Conservation (phyloP, 2,329 filamentous ascomycete genomes). For the Trichoderma brevicompactum region DNA sequence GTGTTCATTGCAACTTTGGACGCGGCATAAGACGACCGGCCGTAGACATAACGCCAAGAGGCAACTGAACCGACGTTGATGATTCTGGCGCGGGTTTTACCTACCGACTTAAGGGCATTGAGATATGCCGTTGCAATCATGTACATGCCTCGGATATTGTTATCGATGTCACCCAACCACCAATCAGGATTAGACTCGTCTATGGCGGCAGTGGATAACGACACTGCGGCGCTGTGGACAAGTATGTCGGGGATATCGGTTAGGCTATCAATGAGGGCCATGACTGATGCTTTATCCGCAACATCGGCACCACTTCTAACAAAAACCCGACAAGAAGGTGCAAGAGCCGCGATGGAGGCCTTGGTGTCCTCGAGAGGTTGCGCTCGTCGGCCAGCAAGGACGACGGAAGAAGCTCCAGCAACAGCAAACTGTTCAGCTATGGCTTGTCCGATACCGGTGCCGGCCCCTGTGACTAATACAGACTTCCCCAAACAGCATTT, state of each 20-base stretch:
- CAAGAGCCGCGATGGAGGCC: neutral
- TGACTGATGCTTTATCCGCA: neutral
- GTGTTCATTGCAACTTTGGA: conserved; percentile 15
- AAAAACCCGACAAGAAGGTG: neutral
- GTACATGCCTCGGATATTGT: conserved; percentile 21
- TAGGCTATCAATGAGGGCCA: conserved; percentile 3
- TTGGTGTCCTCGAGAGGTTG: neutral
- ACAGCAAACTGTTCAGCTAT: conserved; percentile 6
- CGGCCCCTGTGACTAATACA: neutral
- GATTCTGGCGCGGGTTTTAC: conserved; percentile 10
- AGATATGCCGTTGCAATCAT: neutral
- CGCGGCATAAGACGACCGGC: neutral
- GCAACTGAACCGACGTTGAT: conserved; percentile 21
- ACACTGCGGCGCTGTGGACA: conserved; percentile 12
- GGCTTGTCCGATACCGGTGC: conserved; percentile 5
- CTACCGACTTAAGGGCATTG: neutral
- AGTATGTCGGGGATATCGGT: neutral
- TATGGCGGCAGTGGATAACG: conserved; percentile 9
- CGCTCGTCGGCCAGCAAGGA: neutral
- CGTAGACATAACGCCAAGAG: conserved; percentile 11
- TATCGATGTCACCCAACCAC: conserved; percentile 16
- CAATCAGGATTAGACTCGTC: conserved; percentile 3
- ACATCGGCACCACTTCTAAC: neutral
- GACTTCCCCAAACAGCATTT: neutral
- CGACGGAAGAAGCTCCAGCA: conserved; percentile 1